Percentiles rank a stretch among this genome's conserved stretches.
phyloP scores from a whole-genome alignment of 257 asterid genomes.

The Gentiana dahurica region DNA sequence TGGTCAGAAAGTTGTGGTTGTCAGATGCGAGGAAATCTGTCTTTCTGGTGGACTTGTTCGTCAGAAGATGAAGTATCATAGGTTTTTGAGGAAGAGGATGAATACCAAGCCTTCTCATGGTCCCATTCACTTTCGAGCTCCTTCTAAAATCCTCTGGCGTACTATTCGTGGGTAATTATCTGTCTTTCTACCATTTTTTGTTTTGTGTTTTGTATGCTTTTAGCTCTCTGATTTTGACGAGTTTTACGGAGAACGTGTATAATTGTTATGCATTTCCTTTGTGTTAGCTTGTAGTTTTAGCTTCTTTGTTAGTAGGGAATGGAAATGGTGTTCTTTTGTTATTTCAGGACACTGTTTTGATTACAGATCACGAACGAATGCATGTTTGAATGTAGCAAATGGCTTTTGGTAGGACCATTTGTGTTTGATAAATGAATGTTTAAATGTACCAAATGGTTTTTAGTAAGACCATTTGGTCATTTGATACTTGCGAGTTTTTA shows the following conservation, averaged over 20 bases:
- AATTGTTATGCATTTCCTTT: background rate
- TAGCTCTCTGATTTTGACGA: background rate
- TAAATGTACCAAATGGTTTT: too few relatives aligned
- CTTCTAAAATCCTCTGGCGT: conserved; percentile 51
- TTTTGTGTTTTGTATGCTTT: background rate
- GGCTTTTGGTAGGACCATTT: too few relatives aligned
- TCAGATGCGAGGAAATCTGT: conserved; percentile 43
- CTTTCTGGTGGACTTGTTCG: conserved; percentile 49
- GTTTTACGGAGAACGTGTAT: background rate
- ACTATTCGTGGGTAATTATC: conserved; percentile 39
- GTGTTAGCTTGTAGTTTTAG: background rate
- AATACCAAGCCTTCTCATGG: conserved; percentile 59
- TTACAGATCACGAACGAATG: too few relatives aligned
- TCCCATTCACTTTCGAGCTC: conserved; percentile 54
- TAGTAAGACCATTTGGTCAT: too few relatives aligned
- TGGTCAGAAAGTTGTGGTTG: conserved; percentile 41
- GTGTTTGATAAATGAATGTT: too few relatives aligned
- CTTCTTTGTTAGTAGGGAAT: background rate
- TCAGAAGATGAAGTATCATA: conserved; percentile 43
- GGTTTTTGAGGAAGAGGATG: conserved; percentile 51
- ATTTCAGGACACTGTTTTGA: too few relatives aligned
- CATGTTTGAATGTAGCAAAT: too few relatives aligned
- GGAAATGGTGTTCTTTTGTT: background rate
- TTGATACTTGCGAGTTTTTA: too few relatives aligned
- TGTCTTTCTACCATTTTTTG: background rate